These are phyloP conservation scores for Knoxia roxburghii DNA, from an alignment of 257 asterid species.

Conservation along the genomic window DNA sequence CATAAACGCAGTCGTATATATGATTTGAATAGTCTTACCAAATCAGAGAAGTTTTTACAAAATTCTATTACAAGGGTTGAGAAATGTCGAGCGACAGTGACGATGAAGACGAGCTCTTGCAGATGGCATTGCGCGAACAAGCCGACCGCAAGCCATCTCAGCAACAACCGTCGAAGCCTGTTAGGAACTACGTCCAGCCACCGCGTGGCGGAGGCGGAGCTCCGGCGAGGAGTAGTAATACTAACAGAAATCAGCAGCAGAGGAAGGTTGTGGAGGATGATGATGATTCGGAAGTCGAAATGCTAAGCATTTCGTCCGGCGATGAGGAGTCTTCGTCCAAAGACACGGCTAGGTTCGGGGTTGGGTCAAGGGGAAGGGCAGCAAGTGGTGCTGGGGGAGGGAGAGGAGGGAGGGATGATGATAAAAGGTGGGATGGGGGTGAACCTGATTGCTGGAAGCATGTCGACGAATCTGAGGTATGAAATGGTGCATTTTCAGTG, in stretches of 20 bases:
- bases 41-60: not conserved
- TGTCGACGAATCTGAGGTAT: conserved; percentile 88
- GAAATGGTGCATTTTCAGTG: not conserved
- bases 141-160: conserved; percentile 47
- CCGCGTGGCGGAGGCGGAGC: conserved; percentile 22
- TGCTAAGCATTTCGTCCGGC: conserved; percentile 96
- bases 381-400: conserved; percentile 29
- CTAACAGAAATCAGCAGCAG: conserved; percentile 29
- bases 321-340: conserved; percentile 59
- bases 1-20: not conserved
- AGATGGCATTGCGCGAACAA: conserved; percentile 92
- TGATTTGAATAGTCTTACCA: not conserved
- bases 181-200: conserved; percentile 69
- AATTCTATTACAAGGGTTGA: not conserved
- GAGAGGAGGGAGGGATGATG: conserved; percentile 54
- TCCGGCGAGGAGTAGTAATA: conserved; percentile 18
- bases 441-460: conserved; percentile 94
- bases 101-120: conserved; percentile 92
- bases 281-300: conserved; percentile 93
- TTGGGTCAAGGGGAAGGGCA: conserved; percentile 41
- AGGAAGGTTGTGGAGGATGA: conserved; percentile 55
- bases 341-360: conserved; percentile 49
- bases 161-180: conserved; percentile 53
- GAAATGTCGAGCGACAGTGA: conserved; percentile 79
- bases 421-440: conserved; percentile 70